A percentile compares a stretch with the other conserved stretches of the same genome.
Evolutionary conservation across 106 monocot species (phyloP).

Genomic region (Xerophyta viscosa): DNA sequence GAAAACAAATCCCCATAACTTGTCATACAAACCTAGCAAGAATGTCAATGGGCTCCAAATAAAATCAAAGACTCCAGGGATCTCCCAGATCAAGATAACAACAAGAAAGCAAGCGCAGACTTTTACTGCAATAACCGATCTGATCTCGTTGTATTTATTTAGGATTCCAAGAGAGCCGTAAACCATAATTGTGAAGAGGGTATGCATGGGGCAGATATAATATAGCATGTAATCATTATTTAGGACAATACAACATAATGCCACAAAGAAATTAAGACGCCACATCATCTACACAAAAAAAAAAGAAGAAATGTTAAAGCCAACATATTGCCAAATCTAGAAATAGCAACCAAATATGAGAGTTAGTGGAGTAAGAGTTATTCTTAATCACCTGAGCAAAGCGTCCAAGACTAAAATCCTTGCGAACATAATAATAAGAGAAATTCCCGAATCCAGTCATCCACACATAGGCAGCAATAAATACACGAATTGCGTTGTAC

Average conservation of each 20-base stretch:
- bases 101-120: slow-evolving; percentile 66
- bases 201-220: slow-evolving; percentile 99
- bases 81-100: slow-evolving; percentile 90
- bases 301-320: slow-evolving; percentile 2
- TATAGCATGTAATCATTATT: slow-evolving; percentile 93
- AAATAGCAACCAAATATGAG: no score
- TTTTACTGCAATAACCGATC: slow-evolving; percentile 70
- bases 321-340: no score
- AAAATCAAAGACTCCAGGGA: slow-evolving; percentile 84
- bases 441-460: slow-evolving; percentile 99
- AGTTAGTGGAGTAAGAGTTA: not conserved
- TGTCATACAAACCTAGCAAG: slow-evolving; percentile 65
- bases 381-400: slow-evolving; percentile 66
- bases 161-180: slow-evolving; percentile 83
- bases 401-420: slow-evolving; percentile 88
- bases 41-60: slow-evolving; percentile 85
- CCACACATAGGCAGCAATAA: slow-evolving; percentile 99
- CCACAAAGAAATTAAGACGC: slow-evolving; percentile 87
- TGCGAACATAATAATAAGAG: slow-evolving; percentile 92
- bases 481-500: slow-evolving; percentile 95
- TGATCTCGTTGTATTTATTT: slow-evolving; percentile 76
- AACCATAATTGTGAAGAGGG: slow-evolving; percentile 96
- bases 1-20: no score
- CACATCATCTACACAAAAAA: slow-evolving; percentile 86
- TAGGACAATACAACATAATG: slow-evolving; percentile 87